Base-by-base conservation (phyloP, 345 rosid species). In the Hibiscus mutabilis region DNA sequence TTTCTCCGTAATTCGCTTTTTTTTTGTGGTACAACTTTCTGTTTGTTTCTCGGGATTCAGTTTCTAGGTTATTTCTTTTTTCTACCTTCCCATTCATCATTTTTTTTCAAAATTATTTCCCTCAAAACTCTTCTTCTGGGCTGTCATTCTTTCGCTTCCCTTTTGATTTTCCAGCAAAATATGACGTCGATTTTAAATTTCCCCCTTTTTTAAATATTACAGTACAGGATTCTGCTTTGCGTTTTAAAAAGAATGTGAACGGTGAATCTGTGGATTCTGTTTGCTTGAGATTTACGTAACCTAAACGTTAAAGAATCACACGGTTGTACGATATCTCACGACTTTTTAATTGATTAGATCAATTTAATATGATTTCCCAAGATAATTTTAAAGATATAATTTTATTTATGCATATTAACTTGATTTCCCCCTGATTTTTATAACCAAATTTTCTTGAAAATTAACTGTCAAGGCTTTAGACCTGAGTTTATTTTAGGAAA, bases 261-360 rank as follows among this genome's bases (percentile, higher is more conserved):
- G 35, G 25, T 55, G 25, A 4, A 24, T 18, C 15, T 16, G 2
- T 35, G 56, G 56, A 44, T 62, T 27, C 56, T 40, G 57, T 24
- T 77, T 68, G 21, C 68, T 78, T 69, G 44, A 72, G 67, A 62
- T 68, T 53, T 46, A 73, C 79, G 73, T 62, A 33, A 35, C 8
- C 47, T 0, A n/a, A 35, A 57, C 60, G 11, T 5, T 56, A 6
- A 76, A 73, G 72, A 13, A 56, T 11, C 14, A 44, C 49, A 44
- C 46, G 51, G n/a, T 46, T 46, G 16, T 13, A 16, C 3, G 16
- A 14, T 3, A 15, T 47, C 15, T 13, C 16, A 47, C 53, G 16
- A 13, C n/a, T 47, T 3, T 47, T 47, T 47, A 3, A 47, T 47
- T 47, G 6, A 16, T 47, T 15, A 1, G 53, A 15, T 47, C 29